phyloP scores from a whole-genome alignment of 768 basidiomycete genomes.

The Xerocomus brunneocitrinus region DNA sequence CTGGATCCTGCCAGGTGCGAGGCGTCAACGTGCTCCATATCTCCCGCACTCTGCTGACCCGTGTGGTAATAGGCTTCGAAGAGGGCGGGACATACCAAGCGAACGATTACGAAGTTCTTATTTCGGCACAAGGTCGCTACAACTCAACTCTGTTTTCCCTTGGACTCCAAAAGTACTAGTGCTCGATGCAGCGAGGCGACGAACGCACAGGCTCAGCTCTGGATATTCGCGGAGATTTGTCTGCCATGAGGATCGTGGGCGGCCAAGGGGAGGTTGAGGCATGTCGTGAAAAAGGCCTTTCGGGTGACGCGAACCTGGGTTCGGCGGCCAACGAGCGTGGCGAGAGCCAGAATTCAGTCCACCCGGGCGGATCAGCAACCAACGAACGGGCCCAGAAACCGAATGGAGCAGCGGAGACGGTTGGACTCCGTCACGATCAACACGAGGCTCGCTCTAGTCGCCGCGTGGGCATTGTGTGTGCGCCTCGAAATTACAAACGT shows the following conservation, averaged over 20 bases:
- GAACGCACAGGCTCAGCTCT: not conserved
- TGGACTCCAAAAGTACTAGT: not conserved
- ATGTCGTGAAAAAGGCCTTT: constrained; percentile 17
- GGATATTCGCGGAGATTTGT: constrained; percentile 21
- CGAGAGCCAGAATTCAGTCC: not conserved
- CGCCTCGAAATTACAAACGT: constrained; percentile 34
- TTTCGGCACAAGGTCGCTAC: constrained; percentile 3
- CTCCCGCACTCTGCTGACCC: not conserved
- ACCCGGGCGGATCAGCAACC: constrained; percentile 2
- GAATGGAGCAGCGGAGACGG: constrained; percentile 19
- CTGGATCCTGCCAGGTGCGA: not conserved
- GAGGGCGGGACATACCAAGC: not conserved
- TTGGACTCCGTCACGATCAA: constrained; percentile 17
- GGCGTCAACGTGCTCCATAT: not conserved
- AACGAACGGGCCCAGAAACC: not conserved
- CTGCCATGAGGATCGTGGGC: constrained; percentile 24
- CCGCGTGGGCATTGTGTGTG: constrained; percentile 42
- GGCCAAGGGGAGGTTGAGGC: constrained; percentile 20
- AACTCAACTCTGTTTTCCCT: not conserved
- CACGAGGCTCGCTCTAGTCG: constrained; percentile 36
- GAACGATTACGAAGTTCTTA: not conserved
- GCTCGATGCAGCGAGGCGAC: not conserved
- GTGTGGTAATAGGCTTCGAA: not conserved
- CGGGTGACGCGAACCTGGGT: constrained; percentile 17
- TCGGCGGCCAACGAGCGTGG: constrained; percentile 9